Evolutionary conservation across 805 yeast species (phyloP).

Genomic region (Barnettozyma populi): DNA sequence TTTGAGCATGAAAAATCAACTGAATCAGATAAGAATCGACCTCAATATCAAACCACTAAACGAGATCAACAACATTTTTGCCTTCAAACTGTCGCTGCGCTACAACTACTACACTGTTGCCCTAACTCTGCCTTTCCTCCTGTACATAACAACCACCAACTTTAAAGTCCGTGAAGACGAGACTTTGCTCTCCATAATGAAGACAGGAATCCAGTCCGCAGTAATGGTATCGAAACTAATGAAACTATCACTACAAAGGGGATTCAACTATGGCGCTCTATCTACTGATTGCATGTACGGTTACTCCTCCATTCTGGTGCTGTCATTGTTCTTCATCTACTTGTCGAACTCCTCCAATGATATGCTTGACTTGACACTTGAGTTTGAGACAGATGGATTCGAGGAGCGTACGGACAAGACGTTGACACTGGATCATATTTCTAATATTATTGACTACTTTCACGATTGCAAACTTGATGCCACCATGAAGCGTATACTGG

Average conservation of each 20-base stretch:
- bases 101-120: constrained; percentile 38
- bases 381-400: constrained; percentile 2
- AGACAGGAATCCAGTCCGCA: constrained; percentile 37
- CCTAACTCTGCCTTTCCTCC: constrained; percentile 38
- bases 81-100: constrained; percentile 36
- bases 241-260: constrained; percentile 25
- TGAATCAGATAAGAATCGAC: constrained; percentile 31
- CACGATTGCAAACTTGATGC: constrained; percentile 30
- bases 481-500: constrained; percentile 38
- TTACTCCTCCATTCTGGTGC: constrained; percentile 37
- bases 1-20: constrained; percentile 30
- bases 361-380: constrained; percentile 11
- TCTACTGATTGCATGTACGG: constrained; percentile 40
- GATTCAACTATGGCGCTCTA: constrained; percentile 38
- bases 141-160: constrained; percentile 34
- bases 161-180: constrained; percentile 34
- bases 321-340: constrained; percentile 36
- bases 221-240: constrained; percentile 34
- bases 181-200: constrained; percentile 35
- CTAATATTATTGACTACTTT: constrained; percentile 22
- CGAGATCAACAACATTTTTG: constrained; percentile 29
- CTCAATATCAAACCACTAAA: constrained; percentile 27
- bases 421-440: constrained; percentile 17
- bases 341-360: constrained; percentile 22
- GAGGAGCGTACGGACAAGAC: constrained; percentile 17